Evolutionary conservation across 2,329 filamentous ascomycete genomes (phyloP).

Genomic region (Pseudogymnoascus sp.): DNA sequence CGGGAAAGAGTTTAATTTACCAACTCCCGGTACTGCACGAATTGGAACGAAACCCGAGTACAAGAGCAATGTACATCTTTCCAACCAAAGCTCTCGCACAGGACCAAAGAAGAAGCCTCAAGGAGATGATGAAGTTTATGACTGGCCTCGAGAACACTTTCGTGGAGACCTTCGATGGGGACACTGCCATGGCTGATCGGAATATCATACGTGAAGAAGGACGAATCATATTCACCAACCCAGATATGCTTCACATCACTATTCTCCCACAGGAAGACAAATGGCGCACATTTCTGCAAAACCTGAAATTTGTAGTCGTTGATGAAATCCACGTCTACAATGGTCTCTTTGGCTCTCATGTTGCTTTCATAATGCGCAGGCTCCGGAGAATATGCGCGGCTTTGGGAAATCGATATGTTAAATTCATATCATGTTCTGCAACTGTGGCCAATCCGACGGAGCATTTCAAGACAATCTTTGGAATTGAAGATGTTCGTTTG

Average conservation of each 20-base stretch:
- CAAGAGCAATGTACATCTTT: conserved; percentile 94
- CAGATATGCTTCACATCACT: conserved; percentile 93
- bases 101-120: conserved; percentile 82
- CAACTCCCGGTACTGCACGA: conserved; percentile 87
- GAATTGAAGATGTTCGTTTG: conserved; percentile 68
- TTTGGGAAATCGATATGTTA: conserved; percentile 74
- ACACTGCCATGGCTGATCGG: conserved; percentile 75
- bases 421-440: conserved; percentile 92
- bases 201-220: conserved; percentile 79
- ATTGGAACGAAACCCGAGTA: conserved; percentile 66
- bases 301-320: conserved; percentile 83
- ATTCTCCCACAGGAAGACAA: conserved; percentile 85
- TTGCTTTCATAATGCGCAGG: conserved; percentile 89
- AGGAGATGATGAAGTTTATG: conserved; percentile 76
- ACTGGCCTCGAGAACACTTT: conserved; percentile 64
- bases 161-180: conserved; percentile 93
- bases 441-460: conserved; percentile 87
- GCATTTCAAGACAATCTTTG: conserved; percentile 94
- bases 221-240: conserved; percentile 92
- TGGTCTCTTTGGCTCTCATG: conserved; percentile 84
- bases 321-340: conserved; percentile 96
- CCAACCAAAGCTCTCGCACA: conserved; percentile 95
- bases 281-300: conserved; percentile 83
- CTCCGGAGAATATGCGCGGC: conserved; percentile 82
- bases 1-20: conserved; percentile 96